phyloP scores from a whole-genome alignment of 2,329 filamentous ascomycete species.

The Verticillium tricorpus region DNA sequence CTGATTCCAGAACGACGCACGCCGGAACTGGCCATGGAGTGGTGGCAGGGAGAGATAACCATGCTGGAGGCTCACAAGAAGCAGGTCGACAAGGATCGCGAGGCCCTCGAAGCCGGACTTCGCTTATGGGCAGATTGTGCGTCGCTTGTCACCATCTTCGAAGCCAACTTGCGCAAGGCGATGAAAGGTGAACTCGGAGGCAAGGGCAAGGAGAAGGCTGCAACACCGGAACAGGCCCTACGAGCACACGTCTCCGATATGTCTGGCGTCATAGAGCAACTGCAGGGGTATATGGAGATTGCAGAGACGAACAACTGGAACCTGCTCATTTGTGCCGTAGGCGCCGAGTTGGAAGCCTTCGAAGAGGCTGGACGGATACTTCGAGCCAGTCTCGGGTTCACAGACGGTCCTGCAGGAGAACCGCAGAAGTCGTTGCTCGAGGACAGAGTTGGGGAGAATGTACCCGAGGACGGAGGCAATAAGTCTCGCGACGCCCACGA shows the following conservation, averaged over 20 bases:
- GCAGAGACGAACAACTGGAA: conserved; percentile 67
- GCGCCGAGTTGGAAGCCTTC: conserved; percentile 68
- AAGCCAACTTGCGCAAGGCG: conserved; percentile 53
- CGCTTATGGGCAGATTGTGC: conserved; percentile 62
- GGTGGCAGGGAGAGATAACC: conserved; percentile 62
- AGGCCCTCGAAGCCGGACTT: conserved; percentile 63
- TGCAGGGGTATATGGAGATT: conserved; percentile 49
- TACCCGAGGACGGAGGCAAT: not conserved
- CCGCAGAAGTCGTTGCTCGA: not conserved
- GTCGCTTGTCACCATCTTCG: conserved; percentile 57
- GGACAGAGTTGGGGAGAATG: not conserved
- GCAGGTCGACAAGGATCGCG: conserved; percentile 55
- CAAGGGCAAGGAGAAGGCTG: conserved; percentile 25
- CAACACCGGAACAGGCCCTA: conserved; percentile 32
- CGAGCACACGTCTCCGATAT: conserved; percentile 50
- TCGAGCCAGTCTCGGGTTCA: conserved; percentile 4
- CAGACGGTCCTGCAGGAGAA: not conserved
- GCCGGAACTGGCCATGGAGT: conserved; percentile 63
- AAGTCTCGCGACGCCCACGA: not conserved
- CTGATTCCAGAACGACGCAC: conserved; percentile 63
- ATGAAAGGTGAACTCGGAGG: conserved; percentile 34
- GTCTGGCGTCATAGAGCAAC: conserved; percentile 45
- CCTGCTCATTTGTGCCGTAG: conserved; percentile 68
- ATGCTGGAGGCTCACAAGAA: conserved; percentile 49
- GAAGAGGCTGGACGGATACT: conserved; percentile 55